These are phyloP conservation scores for Neurospora tetraspora DNA, from an alignment of 495 filamentous ascomycete genomes.

Conservation along the genomic window DNA sequence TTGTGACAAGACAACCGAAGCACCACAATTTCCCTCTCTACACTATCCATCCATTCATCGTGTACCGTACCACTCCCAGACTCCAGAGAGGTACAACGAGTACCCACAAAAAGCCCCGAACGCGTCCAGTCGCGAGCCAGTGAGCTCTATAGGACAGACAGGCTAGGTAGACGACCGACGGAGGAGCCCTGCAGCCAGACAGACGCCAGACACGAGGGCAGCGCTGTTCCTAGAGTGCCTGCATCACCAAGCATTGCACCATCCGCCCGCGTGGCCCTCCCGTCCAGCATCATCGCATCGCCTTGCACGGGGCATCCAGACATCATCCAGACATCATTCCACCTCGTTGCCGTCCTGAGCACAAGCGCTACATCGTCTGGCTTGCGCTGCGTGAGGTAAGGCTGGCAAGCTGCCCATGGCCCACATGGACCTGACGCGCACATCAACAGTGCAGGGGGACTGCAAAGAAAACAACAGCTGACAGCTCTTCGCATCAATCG, in stretches of 20 bases:
- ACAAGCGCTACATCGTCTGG: slow-evolving; percentile 54
- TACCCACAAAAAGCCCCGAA: not conserved
- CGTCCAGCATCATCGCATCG: not conserved
- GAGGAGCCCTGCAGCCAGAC: not conserved
- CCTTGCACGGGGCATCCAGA: slow-evolving; percentile 10
- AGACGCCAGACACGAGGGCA: not conserved
- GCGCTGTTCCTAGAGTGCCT: not conserved
- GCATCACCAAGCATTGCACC: slow-evolving; percentile 1
- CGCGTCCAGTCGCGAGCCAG: not conserved
- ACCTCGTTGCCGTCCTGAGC: slow-evolving; percentile 27
- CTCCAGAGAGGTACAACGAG: not conserved
- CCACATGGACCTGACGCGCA: not conserved
- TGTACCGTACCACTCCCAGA: not conserved
- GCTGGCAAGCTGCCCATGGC: not conserved
- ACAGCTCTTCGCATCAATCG: slow-evolving; percentile 7
- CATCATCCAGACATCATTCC: not conserved
- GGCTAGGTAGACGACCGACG: not conserved
- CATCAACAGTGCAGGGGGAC: slow-evolving; percentile 3
- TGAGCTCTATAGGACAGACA: not conserved
- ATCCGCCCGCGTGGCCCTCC: not conserved
- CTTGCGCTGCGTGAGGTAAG: slow-evolving; percentile 67
- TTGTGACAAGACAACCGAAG: not conserved
- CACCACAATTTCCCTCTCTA: not conserved
- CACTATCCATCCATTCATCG: not conserved
- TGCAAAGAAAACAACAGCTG: slow-evolving; percentile 6